Conservation (phyloP, 352 stramenopile species). For the Globisporangium ultimum region DNA sequence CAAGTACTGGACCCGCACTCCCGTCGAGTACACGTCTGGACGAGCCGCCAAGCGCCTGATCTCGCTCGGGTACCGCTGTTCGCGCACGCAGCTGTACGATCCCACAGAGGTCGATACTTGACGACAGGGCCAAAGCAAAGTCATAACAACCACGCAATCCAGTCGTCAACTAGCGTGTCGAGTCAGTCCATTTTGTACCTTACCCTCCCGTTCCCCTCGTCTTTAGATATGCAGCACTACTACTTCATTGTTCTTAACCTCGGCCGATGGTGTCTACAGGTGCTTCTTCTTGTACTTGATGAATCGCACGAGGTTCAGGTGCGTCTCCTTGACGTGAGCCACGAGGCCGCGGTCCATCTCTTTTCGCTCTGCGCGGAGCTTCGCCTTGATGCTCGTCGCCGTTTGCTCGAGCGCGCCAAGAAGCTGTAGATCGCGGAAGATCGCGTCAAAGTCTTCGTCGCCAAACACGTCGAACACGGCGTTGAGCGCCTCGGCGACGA, state of each 20-base stretch:
- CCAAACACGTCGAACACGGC: slow-evolving; percentile 86
- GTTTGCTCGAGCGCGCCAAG: slow-evolving; percentile 63
- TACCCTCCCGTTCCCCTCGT: neutral
- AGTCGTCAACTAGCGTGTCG: neutral
- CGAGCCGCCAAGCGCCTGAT: slow-evolving; percentile 64
- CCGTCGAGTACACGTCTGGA: slow-evolving; percentile 38
- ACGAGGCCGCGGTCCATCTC: slow-evolving; percentile 74
- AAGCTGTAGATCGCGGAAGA: slow-evolving; percentile 65
- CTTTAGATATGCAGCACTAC: slow-evolving; percentile 3
- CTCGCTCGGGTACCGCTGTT: slow-evolving; percentile 68
- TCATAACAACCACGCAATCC: neutral
- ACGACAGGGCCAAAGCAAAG: neutral
- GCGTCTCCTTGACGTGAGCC: slow-evolving; percentile 84
- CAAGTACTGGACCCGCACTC: slow-evolving; percentile 55
- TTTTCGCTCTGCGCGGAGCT: slow-evolving; percentile 77
- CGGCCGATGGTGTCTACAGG: slow-evolving; percentile 30
- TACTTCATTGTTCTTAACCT: neutral
- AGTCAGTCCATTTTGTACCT: neutral
- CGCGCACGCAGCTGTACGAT: slow-evolving; percentile 66
- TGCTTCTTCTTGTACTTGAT: slow-evolving; percentile 93
- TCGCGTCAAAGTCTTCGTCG: slow-evolving; percentile 74
- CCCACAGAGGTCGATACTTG: slow-evolving; percentile 16
- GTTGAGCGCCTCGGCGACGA: slow-evolving; percentile 83
- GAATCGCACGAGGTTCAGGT: slow-evolving; percentile 83
- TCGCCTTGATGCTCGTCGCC: slow-evolving; percentile 54